Conservation (phyloP, 805 yeast genomes). For the Cyberlindnera maritima region DNA sequence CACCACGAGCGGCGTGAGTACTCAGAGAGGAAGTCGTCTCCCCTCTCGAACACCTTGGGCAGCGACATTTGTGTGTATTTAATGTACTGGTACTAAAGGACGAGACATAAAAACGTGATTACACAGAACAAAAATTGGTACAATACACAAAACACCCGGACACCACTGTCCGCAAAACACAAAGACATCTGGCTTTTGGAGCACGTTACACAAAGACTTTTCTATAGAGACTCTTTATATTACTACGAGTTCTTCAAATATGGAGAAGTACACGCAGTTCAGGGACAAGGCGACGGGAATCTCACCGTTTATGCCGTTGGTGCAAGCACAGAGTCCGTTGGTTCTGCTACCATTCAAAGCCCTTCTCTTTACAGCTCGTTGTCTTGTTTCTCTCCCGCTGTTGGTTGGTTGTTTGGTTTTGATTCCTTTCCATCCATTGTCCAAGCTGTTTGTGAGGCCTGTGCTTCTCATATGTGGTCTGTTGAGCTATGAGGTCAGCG, state of each 20-base stretch:
- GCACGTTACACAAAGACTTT: no score
- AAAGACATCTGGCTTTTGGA: no score
- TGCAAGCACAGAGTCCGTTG: background rate
- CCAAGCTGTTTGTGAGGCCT: background rate
- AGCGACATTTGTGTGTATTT: conserved; percentile 76
- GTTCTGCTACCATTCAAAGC: conserved; percentile 1
- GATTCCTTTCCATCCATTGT: background rate
- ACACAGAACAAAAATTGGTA: no score
- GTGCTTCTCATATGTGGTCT: conserved; percentile 19
- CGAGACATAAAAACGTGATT: no score
- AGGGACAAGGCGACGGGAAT: conserved; percentile 94
- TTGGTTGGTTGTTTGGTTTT: background rate
- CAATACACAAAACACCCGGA: no score
- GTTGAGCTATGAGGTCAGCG: conserved; percentile 14
- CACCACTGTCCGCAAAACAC: no score
- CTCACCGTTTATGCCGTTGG: conserved; percentile 74
- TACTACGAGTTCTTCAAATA: conserved; percentile 21
- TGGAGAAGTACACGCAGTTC: conserved; percentile 85
- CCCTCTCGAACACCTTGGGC: conserved; percentile 65
- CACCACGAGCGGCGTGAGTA: conserved; percentile 56
- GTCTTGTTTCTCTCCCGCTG: background rate
- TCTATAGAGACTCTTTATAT: background rate
- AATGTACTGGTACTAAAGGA: no score
- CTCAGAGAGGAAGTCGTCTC: conserved; percentile 63
- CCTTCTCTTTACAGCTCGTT: background rate